These are phyloP conservation scores for Dipteronia dyeriana DNA, from an alignment of 345 rosid genomes.

Conservation along the genomic window DNA sequence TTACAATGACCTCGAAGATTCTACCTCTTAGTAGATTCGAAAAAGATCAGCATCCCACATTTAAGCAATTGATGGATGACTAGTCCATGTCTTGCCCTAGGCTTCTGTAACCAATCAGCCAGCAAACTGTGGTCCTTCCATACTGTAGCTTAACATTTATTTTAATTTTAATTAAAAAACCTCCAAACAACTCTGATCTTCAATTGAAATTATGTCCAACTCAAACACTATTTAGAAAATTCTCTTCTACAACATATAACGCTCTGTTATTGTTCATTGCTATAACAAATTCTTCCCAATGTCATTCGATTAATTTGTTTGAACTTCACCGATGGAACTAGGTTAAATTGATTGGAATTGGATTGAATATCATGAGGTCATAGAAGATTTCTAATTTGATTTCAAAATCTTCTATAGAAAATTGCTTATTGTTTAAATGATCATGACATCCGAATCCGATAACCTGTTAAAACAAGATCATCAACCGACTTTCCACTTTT, in stretches of 20 bases:
- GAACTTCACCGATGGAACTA: too few species aligned
- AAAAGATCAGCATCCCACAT: slow-evolving; percentile 28
- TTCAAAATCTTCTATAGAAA: not conserved
- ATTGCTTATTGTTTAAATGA: too few species aligned
- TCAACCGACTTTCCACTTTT: not conserved
- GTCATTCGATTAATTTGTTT: too few species aligned
- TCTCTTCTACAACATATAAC: too few species aligned
- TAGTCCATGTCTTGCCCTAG: slow-evolving; percentile 4
- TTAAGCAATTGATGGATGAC: slow-evolving; percentile 15
- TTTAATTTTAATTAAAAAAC: too few species aligned
- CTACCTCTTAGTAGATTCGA: slow-evolving; percentile 5
- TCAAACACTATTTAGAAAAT: too few species aligned
- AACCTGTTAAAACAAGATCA: not conserved
- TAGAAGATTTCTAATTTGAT: not conserved
- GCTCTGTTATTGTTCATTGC: too few species aligned
- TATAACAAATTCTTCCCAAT: too few species aligned
- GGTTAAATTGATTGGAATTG: not conserved
- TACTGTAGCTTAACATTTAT: not conserved
- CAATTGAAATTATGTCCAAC: too few species aligned
- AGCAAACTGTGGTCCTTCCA: slow-evolving; percentile 28
- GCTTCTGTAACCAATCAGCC: slow-evolving; percentile 8
- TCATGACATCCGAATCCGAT: not conserved
- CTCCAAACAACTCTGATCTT: too few species aligned
- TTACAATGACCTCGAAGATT: slow-evolving; percentile 1
- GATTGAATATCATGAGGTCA: too few species aligned